A percentile compares a stretch with the other conserved stretches of the same genome.
Conservation (phyloP, 164 flowering plant genomes). For the Chimonanthus salicifolius region DNA sequence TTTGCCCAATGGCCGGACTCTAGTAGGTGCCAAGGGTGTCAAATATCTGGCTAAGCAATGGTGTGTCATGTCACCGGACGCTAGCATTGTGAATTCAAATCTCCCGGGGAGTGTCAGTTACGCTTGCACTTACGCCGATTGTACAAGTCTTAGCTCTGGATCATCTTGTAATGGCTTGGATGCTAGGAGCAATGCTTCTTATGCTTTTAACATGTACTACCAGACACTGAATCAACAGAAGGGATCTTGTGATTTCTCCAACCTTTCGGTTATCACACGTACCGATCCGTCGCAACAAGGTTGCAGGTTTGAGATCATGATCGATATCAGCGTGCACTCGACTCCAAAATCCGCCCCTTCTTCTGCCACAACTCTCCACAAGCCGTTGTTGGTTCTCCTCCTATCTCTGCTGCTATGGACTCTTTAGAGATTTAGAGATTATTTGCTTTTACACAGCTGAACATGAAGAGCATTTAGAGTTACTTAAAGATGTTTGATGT, state of each 20-base stretch:
- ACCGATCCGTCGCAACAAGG: slow-evolving; percentile 48
- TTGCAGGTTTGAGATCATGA: slow-evolving; percentile 64
- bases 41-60: slow-evolving; percentile 54
- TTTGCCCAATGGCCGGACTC: slow-evolving; percentile 29
- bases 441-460: too few relatives aligned
- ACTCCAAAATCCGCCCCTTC: slow-evolving; percentile 2
- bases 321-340: slow-evolving; percentile 43
- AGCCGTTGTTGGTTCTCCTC: not conserved
- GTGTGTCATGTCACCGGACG: slow-evolving; percentile 80
- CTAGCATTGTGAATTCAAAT: slow-evolving; percentile 39
- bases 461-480: too few relatives aligned
- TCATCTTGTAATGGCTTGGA: slow-evolving; percentile 63
- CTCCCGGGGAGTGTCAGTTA: slow-evolving; percentile 30
- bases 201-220: slow-evolving; percentile 75
- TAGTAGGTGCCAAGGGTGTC: slow-evolving; percentile 70
- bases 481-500: too few relatives aligned
- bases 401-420: not conserved
- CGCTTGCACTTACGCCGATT: slow-evolving; percentile 76
- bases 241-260: slow-evolving; percentile 50
- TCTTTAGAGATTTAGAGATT: too few relatives aligned
- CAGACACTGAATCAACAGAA: slow-evolving; percentile 65
- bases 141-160: slow-evolving; percentile 77
- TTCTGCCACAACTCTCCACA: not conserved
- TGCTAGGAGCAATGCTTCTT: slow-evolving; percentile 58
- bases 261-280: slow-evolving; percentile 36